A percentile compares a stretch with the other conserved stretches of the same genome.
phyloP scores from a whole-genome alignment of 257 asterid genomes.

The Penstemon eatonii region DNA sequence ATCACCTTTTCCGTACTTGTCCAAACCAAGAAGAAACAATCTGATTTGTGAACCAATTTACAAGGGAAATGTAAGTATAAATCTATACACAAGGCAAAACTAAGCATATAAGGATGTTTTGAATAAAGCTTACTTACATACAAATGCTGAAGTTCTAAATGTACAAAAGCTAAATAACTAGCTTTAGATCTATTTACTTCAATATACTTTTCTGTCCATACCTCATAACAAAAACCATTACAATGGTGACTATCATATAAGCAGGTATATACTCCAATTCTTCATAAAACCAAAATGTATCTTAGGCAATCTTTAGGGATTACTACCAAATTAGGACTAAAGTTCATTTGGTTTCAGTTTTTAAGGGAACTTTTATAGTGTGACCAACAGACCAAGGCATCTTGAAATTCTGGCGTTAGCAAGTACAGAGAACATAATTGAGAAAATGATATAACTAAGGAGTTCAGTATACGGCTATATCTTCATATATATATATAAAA shows the following conservation, averaged over 20 bases:
- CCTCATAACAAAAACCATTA: too few species aligned
- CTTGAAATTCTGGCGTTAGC: too few species aligned
- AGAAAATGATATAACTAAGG: too few species aligned
- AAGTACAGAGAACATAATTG: too few species aligned
- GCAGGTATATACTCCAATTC: too few species aligned
- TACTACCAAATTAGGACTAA: not conserved
- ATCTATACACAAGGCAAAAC: not conserved
- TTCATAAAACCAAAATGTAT: too few species aligned
- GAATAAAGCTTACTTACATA: too few species aligned
- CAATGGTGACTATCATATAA: too few species aligned
- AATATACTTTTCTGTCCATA: too few species aligned
- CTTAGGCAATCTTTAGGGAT: not conserved
- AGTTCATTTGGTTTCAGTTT: not conserved
- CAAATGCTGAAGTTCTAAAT: not conserved
- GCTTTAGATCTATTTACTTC: not conserved
- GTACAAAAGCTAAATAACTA: not conserved
- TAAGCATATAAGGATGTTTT: not conserved
- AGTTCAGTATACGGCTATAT: too few species aligned
- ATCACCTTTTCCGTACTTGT: constrained; percentile 87
- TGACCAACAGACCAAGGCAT: too few species aligned
- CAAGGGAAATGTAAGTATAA: not conserved
- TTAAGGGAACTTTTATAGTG: not conserved
- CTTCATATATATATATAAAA: not conserved
- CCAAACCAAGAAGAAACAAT: constrained; percentile 86
- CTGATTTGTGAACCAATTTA: constrained; percentile 36